A percentile compares a stretch with the other conserved stretches of the same genome.
Evolutionary conservation across 805 yeast genomes (phyloP).

Genomic region (Candida railenensis): DNA sequence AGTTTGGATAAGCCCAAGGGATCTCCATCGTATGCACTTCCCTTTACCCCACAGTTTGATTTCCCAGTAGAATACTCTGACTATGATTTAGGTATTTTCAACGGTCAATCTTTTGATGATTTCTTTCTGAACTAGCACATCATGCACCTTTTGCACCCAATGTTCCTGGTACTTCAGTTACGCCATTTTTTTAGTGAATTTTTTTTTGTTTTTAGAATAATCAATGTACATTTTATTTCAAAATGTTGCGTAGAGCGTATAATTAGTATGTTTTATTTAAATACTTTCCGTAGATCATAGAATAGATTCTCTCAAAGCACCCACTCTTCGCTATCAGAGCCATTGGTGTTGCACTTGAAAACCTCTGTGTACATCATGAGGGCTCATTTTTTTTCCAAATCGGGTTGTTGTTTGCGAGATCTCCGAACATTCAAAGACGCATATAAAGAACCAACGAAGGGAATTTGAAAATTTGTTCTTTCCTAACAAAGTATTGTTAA

Average conservation of each 20-base stretch:
- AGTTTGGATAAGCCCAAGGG: background rate
- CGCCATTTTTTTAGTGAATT: background rate
- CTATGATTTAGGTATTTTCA: slow-evolving; percentile 4
- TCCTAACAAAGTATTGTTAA: too few relatives aligned
- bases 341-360: too few relatives aligned
- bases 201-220: background rate
- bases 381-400: background rate
- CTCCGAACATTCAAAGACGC: background rate
- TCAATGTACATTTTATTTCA: too few relatives aligned
- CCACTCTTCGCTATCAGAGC: too few relatives aligned
- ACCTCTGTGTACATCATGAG: too few relatives aligned
- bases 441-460: background rate
- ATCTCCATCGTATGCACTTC: background rate
- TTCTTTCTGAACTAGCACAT: background rate
- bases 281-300: too few relatives aligned
- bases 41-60: slow-evolving; percentile 1
- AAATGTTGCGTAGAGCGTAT: too few relatives aligned
- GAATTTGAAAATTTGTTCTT: background rate
- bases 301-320: too few relatives aligned
- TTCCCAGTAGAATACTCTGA: background rate
- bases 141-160: background rate
- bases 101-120: slow-evolving; percentile 2
- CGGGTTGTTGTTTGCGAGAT: background rate
- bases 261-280: too few relatives aligned
- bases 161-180: background rate